Evolutionary conservation across 1,284 basidiomycete genomes (phyloP).

Genomic region (Vanrija sp.): DNA sequence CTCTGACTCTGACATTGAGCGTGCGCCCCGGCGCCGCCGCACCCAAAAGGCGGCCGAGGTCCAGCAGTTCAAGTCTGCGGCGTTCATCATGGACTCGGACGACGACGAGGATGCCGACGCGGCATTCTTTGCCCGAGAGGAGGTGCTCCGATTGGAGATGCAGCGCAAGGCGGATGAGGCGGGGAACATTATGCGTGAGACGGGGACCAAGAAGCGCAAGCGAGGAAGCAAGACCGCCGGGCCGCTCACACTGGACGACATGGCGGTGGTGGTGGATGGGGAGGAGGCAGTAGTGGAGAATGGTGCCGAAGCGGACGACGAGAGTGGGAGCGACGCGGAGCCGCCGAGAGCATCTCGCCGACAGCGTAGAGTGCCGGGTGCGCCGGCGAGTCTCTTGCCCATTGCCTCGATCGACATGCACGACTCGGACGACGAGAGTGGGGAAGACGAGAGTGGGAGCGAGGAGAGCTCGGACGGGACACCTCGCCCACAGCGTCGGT

Average conservation of each 20-base stretch:
- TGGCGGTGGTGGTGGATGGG: conserved; percentile 6
- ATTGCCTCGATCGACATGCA: too few species aligned
- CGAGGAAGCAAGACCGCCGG: conserved; percentile 18
- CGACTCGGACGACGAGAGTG: background rate
- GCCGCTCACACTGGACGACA: background rate
- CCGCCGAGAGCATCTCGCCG: too few species aligned
- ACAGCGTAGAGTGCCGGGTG: too few species aligned
- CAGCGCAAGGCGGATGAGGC: conserved; percentile 53
- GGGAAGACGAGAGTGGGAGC: too few species aligned
- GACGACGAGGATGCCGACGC: conserved; percentile 55
- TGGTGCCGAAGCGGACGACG: conserved; percentile 7
- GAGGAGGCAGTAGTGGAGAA: background rate
- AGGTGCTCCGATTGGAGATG: conserved; percentile 55
- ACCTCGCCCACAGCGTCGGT: background rate
- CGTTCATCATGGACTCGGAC: conserved; percentile 86
- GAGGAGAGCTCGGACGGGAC: too few species aligned
- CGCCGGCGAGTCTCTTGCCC: background rate
- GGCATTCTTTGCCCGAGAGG: conserved; percentile 73
- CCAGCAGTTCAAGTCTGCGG: conserved; percentile 75
- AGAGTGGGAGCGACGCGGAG: background rate
- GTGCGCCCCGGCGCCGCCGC: conserved; percentile 26
- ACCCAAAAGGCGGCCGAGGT: conserved; percentile 54
- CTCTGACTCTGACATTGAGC: background rate
- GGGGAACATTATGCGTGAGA: conserved; percentile 24
- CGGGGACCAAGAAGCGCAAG: conserved; percentile 41